Evolutionary conservation across 371 early-diverging fungal genomes (phyloP).

Genomic region (Mortierella sp.): DNA sequence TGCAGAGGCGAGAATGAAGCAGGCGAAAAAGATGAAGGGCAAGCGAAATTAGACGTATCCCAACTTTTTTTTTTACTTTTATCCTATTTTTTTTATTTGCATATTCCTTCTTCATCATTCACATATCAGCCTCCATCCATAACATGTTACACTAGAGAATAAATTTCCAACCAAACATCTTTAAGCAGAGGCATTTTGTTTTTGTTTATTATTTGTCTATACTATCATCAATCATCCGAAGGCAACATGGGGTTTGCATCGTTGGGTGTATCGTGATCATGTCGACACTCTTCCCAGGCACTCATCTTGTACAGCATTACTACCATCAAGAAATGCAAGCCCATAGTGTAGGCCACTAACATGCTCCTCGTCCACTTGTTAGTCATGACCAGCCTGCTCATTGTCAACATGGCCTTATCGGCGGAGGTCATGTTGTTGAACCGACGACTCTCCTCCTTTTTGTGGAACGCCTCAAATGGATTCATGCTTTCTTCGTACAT

Average conservation of each 20-base stretch:
- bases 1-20: slow-evolving; percentile 71
- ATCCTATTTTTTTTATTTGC: background rate
- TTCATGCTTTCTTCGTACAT: slow-evolving; percentile 90
- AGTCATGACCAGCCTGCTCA: slow-evolving; percentile 78
- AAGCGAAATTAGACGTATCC: slow-evolving; percentile 42
- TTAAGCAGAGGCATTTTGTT: background rate
- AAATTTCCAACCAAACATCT: background rate
- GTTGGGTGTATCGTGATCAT: slow-evolving; percentile 70
- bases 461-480: slow-evolving; percentile 89
- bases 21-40: slow-evolving; percentile 58
- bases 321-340: slow-evolving; percentile 85
- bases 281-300: slow-evolving; percentile 77
- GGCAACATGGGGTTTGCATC: slow-evolving; percentile 55
- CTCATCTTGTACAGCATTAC: slow-evolving; percentile 77
- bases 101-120: background rate
- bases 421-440: slow-evolving; percentile 81
- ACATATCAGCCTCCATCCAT: background rate
- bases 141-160: slow-evolving; percentile 7
- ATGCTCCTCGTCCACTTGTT: slow-evolving; percentile 81
- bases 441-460: slow-evolving; percentile 79
- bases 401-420: slow-evolving; percentile 77
- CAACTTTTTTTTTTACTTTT: background rate
- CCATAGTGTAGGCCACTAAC: slow-evolving; percentile 77
- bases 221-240: slow-evolving; percentile 19
- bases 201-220: background rate